A percentile compares a stretch with the other conserved stretches of the same genome.
Evolutionary conservation across 495 filamentous ascomycete species (phyloP).

Genomic region (Xylaria bambusicola): DNA sequence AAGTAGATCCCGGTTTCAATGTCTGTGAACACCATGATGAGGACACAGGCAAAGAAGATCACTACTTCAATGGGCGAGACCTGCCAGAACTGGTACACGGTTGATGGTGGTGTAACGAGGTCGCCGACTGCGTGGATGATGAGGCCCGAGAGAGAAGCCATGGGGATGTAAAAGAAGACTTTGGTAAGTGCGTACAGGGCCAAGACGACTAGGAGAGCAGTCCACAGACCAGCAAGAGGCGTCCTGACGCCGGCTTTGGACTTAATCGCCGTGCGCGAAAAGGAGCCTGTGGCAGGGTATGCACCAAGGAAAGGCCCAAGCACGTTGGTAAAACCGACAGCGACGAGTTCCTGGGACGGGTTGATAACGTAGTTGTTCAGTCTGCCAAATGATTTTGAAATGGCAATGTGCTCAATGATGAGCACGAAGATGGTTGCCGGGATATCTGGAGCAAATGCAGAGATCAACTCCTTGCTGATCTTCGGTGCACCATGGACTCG

Average conservation of each 20-base stretch:
- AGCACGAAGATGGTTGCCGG: slow-evolving; percentile 50
- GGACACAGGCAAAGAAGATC: slow-evolving; percentile 54
- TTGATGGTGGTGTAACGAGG: slow-evolving; percentile 49
- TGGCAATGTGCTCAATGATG: slow-evolving; percentile 57
- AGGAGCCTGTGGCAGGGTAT: slow-evolving; percentile 56
- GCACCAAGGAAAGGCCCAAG: slow-evolving; percentile 55
- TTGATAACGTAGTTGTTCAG: slow-evolving; percentile 58
- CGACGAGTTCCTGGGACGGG: slow-evolving; percentile 56
- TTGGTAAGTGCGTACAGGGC: slow-evolving; percentile 55
- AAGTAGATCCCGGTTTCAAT: slow-evolving; percentile 58
- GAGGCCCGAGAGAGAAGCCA: slow-evolving; percentile 44
- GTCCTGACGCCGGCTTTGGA: slow-evolving; percentile 54
- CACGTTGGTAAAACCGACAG: slow-evolving; percentile 55
- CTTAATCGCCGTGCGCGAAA: slow-evolving; percentile 54
- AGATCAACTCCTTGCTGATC: slow-evolving; percentile 36
- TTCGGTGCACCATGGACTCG: slow-evolving; percentile 42
- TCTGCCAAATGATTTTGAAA: slow-evolving; percentile 56
- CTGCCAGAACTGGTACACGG: slow-evolving; percentile 54
- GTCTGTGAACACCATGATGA: slow-evolving; percentile 52
- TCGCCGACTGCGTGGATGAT: slow-evolving; percentile 58
- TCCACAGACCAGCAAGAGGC: slow-evolving; percentile 54
- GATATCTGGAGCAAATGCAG: slow-evolving; percentile 37
- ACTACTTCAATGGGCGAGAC: slow-evolving; percentile 52
- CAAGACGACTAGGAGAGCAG: slow-evolving; percentile 53
- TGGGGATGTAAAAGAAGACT: slow-evolving; percentile 55